Evolutionary conservation across 805 yeast genomes (phyloP).

Genomic region (Myxozyma vanderwaltii): DNA sequence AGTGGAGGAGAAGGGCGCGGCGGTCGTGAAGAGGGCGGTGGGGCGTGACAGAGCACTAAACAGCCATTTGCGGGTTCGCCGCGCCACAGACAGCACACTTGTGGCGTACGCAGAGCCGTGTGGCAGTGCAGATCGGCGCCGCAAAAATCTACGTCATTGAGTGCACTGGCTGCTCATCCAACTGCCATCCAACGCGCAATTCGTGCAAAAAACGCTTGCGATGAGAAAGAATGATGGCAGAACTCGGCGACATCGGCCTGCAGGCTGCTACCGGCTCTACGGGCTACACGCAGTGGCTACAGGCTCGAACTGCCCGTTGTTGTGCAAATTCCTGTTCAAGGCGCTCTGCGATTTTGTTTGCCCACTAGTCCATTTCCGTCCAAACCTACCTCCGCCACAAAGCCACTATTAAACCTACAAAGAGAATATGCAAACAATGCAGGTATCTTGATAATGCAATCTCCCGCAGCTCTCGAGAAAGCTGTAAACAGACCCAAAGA

Average conservation of each 20-base stretch:
- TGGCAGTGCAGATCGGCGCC: conserved; percentile 18
- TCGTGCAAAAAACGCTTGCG: no score
- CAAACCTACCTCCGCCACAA: not conserved
- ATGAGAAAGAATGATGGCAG: no score
- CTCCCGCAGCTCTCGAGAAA: no score
- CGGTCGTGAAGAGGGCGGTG: conserved; percentile 6
- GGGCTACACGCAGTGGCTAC: no score
- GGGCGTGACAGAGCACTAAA: conserved; percentile 1
- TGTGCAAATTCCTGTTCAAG: not conserved
- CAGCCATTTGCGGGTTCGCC: not conserved
- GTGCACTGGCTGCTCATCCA: not conserved
- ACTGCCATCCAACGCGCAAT: no score
- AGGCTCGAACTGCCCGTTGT: not conserved
- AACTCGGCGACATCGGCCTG: no score
- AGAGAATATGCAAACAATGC: not conserved
- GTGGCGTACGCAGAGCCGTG: conserved; percentile 7
- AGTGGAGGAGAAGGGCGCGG: not conserved
- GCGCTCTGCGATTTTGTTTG: not conserved
- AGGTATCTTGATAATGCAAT: not conserved
- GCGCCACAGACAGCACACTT: not conserved
- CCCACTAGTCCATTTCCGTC: conserved; percentile 8
- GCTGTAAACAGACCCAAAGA: no score
- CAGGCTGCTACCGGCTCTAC: no score
- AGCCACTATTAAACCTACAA: not conserved
- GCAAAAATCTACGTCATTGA: conserved; percentile 7